Evolutionary conservation across 495 filamentous ascomycete genomes (phyloP).

Genomic region (Choiromyces venosus): DNA sequence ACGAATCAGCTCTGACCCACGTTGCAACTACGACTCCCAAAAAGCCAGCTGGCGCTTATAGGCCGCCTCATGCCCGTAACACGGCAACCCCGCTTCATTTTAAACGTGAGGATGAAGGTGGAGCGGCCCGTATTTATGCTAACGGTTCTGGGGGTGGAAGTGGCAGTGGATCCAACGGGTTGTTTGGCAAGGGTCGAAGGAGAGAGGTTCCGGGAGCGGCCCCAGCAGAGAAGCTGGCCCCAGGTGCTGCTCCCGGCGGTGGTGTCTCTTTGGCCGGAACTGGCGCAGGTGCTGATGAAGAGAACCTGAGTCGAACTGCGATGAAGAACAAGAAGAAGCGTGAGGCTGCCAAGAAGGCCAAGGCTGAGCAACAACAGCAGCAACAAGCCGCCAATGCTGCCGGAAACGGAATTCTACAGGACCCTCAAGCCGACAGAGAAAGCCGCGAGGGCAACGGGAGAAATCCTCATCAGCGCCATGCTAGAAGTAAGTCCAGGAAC

Average conservation of each 20-base stretch:
- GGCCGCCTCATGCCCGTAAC: conserved; percentile 92
- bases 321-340: conserved; percentile 99
- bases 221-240: conserved; percentile 57
- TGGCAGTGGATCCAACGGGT: conserved; percentile 53
- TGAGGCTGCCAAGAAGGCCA: conserved; percentile 81
- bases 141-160: conserved; percentile 64
- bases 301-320: conserved; percentile 75
- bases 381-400: conserved; percentile 24
- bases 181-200: conserved; percentile 66
- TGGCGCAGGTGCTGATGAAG: conserved; percentile 55
- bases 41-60: conserved; percentile 91
- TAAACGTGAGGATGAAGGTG: conserved; percentile 95
- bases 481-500: conserved; percentile 36
- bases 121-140: conserved; percentile 73
- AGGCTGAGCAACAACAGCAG: conserved; percentile 52
- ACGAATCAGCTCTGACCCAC: conserved; percentile 76
- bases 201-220: conserved; percentile 77
- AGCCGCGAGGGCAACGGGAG: conserved; percentile 21
- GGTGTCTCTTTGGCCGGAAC: conserved; percentile 58
- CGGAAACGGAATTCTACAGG: conserved; percentile 9
- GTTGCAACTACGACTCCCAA: conserved; percentile 84
- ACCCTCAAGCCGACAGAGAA: conserved; percentile 14
- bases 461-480: conserved; percentile 15
- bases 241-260: conserved; percentile 65
- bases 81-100: conserved; percentile 83